Evolutionary conservation across 306 rosid genomes (phyloP).

Genomic region (Dicorynia guianensis): DNA sequence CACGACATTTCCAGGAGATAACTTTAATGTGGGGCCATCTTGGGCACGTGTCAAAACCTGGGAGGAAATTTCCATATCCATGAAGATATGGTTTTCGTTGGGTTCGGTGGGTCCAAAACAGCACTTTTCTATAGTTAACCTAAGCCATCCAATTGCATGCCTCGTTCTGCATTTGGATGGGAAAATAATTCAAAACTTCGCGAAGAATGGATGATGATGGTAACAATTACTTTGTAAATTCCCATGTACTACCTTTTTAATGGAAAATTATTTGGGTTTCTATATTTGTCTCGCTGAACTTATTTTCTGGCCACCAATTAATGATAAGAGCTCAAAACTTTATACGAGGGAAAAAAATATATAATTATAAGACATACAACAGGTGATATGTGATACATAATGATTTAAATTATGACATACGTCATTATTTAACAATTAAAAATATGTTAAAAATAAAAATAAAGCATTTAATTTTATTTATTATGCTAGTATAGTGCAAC

Average conservation of each 20-base stretch:
- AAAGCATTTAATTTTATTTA: no score
- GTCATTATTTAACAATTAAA: no score
- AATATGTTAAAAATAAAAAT: no score
- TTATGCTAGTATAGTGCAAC: no score
- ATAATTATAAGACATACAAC: no score
- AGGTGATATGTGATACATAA: no score
- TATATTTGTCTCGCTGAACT: constrained; percentile 7
- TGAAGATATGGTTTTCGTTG: constrained; percentile 58
- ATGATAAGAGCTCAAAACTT: background rate
- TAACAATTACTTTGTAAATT: constrained; percentile 9
- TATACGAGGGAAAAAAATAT: no score
- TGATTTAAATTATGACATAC: no score
- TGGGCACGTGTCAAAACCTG: constrained; percentile 49
- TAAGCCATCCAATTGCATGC: constrained; percentile 27
- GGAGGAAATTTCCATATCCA: constrained; percentile 49
- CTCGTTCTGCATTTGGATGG: constrained; percentile 40
- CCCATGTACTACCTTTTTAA: background rate
- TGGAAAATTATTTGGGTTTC: constrained; percentile 12
- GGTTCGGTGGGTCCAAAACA: constrained; percentile 44
- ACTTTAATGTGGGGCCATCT: constrained; percentile 29
- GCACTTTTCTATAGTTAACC: constrained; percentile 49
- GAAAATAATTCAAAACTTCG: background rate
- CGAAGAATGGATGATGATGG: background rate
- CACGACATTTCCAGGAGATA: constrained; percentile 32
- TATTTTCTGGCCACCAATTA: background rate